Percentiles rank a stretch among this genome's conserved stretches.
phyloP scores from a whole-genome alignment of 2,329 filamentous ascomycete species.

The Ilyonectria mors-panacis region DNA sequence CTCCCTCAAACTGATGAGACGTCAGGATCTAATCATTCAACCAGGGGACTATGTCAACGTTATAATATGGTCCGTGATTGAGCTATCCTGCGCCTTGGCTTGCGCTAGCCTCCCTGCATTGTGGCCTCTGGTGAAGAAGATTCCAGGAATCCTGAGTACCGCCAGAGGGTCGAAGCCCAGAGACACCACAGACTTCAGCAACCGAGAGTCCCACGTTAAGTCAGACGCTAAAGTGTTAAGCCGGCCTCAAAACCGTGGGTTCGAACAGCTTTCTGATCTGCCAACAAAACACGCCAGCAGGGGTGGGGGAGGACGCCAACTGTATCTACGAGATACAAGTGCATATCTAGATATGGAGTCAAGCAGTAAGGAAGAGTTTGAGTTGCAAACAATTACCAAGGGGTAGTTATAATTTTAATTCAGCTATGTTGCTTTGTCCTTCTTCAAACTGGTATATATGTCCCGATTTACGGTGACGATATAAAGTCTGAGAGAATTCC shows the following conservation, averaged over 20 bases:
- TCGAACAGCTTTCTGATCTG: not conserved
- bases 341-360: too few species aligned
- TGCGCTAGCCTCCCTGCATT: slow-evolving; percentile 20
- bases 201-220: not conserved
- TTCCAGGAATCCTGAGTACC: slow-evolving; percentile 12
- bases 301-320: not conserved
- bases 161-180: not conserved
- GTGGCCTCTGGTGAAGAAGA: slow-evolving; percentile 6
- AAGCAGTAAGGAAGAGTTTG: too few species aligned
- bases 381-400: too few species aligned
- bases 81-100: slow-evolving; percentile 10
- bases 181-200: slow-evolving; percentile 7
- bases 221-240: not conserved
- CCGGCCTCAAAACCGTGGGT: not conserved
- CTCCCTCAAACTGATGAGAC: too few species aligned
- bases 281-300: not conserved
- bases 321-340: too few species aligned
- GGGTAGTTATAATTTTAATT: too few species aligned
- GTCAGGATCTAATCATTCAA: not conserved
- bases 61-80: slow-evolving; percentile 16
- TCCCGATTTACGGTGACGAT: too few species aligned
- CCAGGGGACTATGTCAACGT: slow-evolving; percentile 12
- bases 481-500: too few species aligned
- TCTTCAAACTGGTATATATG: too few species aligned
- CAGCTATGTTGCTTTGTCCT: too few species aligned